These are phyloP conservation scores for Albizia julibrissin DNA, from an alignment of 306 rosid genomes.

Conservation along the genomic window DNA sequence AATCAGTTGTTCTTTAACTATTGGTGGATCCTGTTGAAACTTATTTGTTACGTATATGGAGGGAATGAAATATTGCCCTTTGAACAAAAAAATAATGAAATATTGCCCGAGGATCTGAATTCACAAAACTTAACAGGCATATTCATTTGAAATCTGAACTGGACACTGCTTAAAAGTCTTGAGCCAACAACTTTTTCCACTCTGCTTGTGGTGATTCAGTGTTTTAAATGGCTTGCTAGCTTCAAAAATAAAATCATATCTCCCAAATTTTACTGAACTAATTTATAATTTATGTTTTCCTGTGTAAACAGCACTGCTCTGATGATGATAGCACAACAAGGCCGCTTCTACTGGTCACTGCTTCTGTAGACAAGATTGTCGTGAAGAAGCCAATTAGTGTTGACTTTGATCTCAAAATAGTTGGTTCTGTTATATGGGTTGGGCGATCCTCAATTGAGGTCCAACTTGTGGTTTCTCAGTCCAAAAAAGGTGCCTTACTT, in stretches of 20 bases:
- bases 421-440: constrained; percentile 93
- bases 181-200: not conserved
- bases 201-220: not conserved
- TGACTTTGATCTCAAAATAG: constrained; percentile 71
- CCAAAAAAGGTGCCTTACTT: constrained; percentile 56
- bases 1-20: not conserved
- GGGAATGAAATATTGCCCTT: constrained; percentile 22
- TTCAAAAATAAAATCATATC: constrained; percentile 7
- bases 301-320: constrained; percentile 72
- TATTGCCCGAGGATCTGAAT: not conserved
- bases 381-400: constrained; percentile 87
- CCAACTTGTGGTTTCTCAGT: constrained; percentile 74
- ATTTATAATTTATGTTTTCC: constrained; percentile 22
- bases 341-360: constrained; percentile 86
- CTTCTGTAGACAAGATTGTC: constrained; percentile 92
- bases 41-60: constrained; percentile 25
- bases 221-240: constrained; percentile 9
- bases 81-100: constrained; percentile 1
- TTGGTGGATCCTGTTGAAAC: not conserved
- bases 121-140: not conserved
- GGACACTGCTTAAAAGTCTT: not conserved
- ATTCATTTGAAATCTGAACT: constrained; percentile 15
- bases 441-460: constrained; percentile 90
- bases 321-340: constrained; percentile 80
- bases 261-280: not conserved